Percentiles rank a stretch among this genome's conserved stretches.
Evolutionary conservation across 352 stramenopile species (phyloP).

Genomic region (Blastocystis sp.): DNA sequence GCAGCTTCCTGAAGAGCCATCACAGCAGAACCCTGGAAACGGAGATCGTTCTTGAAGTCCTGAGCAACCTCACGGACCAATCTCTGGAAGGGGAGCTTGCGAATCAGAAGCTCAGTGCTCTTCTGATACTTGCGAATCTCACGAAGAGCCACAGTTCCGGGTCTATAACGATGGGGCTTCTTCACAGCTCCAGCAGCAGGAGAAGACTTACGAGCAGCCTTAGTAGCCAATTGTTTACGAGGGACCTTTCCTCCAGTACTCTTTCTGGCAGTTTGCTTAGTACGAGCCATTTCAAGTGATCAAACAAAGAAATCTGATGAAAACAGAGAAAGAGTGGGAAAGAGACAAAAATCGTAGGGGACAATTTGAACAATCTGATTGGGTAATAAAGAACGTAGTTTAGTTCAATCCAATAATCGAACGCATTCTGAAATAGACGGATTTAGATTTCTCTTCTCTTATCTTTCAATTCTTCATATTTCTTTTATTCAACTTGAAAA

Average conservation of each 20-base stretch:
- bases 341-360: not conserved
- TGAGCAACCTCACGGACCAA: conserved; percentile 77
- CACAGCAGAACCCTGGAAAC: conserved; percentile 71
- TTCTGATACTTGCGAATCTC: conserved; percentile 93
- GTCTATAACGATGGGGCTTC: conserved; percentile 79
- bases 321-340: not conserved
- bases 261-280: conserved; percentile 82
- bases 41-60: conserved; percentile 79
- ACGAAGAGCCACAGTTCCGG: conserved; percentile 76
- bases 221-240: conserved; percentile 87
- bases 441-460: conserved; percentile 63
- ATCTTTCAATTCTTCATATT: too few relatives aligned
- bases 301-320: not conserved
- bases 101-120: conserved; percentile 89
- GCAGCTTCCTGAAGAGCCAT: conserved; percentile 85
- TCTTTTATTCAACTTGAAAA: conserved; percentile 63
- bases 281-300: not conserved
- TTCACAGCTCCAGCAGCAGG: conserved; percentile 86
- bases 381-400: not conserved
- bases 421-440: not conserved
- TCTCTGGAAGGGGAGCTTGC: conserved; percentile 74
- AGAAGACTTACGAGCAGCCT: conserved; percentile 85
- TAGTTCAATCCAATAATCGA: not conserved
- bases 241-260: conserved; percentile 87
- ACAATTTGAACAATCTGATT: not conserved